Evolutionary conservation across 2,329 filamentous ascomycete species (phyloP).

Genomic region (Diplodia mutila): DNA sequence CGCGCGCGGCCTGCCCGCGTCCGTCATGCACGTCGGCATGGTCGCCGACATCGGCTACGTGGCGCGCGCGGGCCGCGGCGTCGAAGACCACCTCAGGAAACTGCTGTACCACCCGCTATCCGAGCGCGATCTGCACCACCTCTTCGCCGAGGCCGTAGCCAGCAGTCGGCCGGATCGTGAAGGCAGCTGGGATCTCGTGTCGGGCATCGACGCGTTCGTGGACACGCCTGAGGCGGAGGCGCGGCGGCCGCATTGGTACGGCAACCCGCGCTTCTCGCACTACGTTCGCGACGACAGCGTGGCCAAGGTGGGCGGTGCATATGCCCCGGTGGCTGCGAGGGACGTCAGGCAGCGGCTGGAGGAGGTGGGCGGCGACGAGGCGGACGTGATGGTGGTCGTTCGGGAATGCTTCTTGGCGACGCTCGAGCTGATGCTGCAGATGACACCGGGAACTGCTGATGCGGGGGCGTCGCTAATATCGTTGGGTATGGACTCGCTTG

Average conservation of each 20-base stretch:
- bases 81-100: slow-evolving; percentile 6
- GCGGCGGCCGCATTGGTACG: neutral
- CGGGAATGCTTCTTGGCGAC: neutral
- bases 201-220: neutral
- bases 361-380: neutral
- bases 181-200: neutral
- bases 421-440: neutral
- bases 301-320: neutral
- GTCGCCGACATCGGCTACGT: slow-evolving; percentile 52
- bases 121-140: slow-evolving; percentile 56
- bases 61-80: neutral
- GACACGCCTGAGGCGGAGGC: neutral
- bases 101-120: slow-evolving; percentile 38
- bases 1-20: slow-evolving; percentile 44
- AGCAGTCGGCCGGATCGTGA: slow-evolving; percentile 28
- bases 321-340: neutral
- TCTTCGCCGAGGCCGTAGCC: slow-evolving; percentile 58
- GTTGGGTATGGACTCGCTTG: slow-evolving; percentile 44
- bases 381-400: neutral
- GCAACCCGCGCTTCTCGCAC: slow-evolving; percentile 13
- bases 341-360: slow-evolving; percentile 1
- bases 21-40: slow-evolving; percentile 45
- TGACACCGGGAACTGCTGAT: neutral
- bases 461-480: neutral
- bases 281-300: neutral